Conservation (phyloP, 768 basidiomycete genomes). For the Mrakia blollopis region DNA sequence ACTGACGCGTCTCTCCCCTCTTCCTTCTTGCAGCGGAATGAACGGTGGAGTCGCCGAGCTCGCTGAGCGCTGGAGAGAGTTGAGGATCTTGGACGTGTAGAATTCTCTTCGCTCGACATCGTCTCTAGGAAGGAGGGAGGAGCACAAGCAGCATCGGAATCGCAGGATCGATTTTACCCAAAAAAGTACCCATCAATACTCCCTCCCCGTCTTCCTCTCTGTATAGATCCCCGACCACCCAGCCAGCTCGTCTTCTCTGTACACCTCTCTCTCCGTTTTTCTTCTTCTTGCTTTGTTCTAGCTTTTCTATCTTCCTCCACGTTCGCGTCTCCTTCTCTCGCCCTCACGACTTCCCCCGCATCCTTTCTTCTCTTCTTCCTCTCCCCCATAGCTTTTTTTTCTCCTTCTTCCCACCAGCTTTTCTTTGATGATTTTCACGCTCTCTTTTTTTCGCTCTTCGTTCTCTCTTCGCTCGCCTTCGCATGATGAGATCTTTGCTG, state of each 20-base stretch:
- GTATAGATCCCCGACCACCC: not conserved
- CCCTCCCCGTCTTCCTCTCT: not conserved
- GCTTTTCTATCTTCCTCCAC: not conserved
- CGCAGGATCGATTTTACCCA: not conserved
- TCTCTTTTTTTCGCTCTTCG: not conserved
- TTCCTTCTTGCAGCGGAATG: not conserved
- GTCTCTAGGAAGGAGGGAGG: too few species aligned
- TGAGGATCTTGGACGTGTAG: constrained; percentile 31
- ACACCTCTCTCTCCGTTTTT: not conserved
- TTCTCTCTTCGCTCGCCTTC: not conserved
- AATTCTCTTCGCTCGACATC: not conserved
- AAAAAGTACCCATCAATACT: too few species aligned
- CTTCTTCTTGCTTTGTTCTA: not conserved
- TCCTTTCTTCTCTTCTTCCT: not conserved
- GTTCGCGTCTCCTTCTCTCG: constrained; percentile 2
- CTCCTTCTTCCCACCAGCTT: not conserved
- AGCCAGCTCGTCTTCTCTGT: not conserved
- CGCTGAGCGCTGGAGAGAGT: constrained; percentile 30
- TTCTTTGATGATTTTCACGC: constrained; percentile 12
- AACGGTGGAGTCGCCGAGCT: constrained; percentile 28
- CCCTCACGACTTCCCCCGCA: not conserved
- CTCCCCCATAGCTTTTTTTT: not conserved
- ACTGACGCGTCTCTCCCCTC: not conserved
- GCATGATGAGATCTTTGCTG: too few species aligned
- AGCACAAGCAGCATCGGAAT: not conserved